Base-by-base conservation (phyloP, 1,284 basidiomycete genomes). In the Singerocomus inundabilis region DNA sequence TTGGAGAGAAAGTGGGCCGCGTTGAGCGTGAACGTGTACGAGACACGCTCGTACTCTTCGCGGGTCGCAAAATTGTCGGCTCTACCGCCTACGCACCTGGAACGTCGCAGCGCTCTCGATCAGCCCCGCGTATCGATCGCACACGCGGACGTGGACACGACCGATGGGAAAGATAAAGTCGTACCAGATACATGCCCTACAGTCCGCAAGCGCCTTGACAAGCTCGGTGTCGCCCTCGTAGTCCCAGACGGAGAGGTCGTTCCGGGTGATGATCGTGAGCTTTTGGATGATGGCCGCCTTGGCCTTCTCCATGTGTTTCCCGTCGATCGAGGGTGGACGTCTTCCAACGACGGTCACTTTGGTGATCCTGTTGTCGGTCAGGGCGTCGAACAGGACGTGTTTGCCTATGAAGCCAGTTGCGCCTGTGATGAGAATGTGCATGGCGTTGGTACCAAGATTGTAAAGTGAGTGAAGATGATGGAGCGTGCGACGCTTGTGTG, bases 381-480 rank as follows among this genome's bases (percentile, higher is more conserved):
- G 42, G 0, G 61, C 57, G 28, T 56, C 48, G 24, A 54, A 47
- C 5, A 66, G 42, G 31, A 50, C 59, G 15, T 53, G 53, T 26
- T 60, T 57, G 39, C 61, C 63, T 37, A 64, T 54, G 49, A 60
- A 66, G n/a, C 61, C 57, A 9, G 63, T 64, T 3, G 61, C 55
- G 38, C 63, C 61, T 16, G 57, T 62, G 48, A 66, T 56, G 39
- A 66, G 54, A 40, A 63, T 28, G 52, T 62, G 63, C 56, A 62
- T 61, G 35, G 37, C n/a, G n/a, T n/a, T n/a, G n/a, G n/a, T n/a
- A n/a, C n/a, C n/a, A n/a, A n/a, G n/a, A n/a, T n/a, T n/a, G n/a
- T n/a, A n/a, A n/a, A n/a, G n/a, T n/a, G n/a, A n/a, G n/a, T n/a
- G n/a, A n/a, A n/a, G n/a, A n/a, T n/a, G n/a, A n/a, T n/a, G n/a